These are phyloP conservation scores for Hippophae gyantsensis DNA, from an alignment of 306 rosid genomes.

Conservation along the genomic window DNA sequence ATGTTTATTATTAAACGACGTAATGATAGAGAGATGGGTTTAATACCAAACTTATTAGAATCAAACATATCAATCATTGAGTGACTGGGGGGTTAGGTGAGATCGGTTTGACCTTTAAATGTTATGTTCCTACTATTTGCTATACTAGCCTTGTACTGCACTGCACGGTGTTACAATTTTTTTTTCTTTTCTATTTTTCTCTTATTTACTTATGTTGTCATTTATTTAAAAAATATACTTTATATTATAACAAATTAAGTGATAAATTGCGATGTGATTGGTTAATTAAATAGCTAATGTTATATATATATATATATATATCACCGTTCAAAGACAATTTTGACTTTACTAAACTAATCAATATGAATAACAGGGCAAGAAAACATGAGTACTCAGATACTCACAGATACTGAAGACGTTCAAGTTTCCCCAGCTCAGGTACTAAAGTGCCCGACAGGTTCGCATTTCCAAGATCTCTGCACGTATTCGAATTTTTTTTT, in stretches of 20 bases:
- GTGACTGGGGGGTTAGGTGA: conserved; percentile 18
- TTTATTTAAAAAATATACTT: no score
- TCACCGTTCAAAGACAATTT: no score
- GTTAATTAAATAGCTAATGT: no score
- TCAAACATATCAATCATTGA: background rate
- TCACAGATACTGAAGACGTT: conserved; percentile 72
- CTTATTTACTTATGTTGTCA: no score
- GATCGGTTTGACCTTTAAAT: background rate
- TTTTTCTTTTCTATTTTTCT: no score
- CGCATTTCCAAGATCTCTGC: conserved; percentile 90
- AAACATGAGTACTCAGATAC: conserved; percentile 9
- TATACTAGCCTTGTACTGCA: background rate
- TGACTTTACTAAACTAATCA: no score
- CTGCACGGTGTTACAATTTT: no score
- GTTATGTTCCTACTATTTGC: background rate
- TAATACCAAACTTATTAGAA: background rate
- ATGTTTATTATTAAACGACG: background rate
- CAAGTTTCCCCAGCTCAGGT: conserved; percentile 61
- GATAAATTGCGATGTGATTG: no score
- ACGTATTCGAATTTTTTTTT: background rate
- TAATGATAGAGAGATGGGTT: background rate
- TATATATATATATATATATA: no score
- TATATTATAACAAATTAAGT: no score
- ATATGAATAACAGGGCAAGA: no score
- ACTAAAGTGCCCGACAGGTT: conserved; percentile 64